Conservation (phyloP, 176 grass and related monocot species). For the Avena atlantica region DNA sequence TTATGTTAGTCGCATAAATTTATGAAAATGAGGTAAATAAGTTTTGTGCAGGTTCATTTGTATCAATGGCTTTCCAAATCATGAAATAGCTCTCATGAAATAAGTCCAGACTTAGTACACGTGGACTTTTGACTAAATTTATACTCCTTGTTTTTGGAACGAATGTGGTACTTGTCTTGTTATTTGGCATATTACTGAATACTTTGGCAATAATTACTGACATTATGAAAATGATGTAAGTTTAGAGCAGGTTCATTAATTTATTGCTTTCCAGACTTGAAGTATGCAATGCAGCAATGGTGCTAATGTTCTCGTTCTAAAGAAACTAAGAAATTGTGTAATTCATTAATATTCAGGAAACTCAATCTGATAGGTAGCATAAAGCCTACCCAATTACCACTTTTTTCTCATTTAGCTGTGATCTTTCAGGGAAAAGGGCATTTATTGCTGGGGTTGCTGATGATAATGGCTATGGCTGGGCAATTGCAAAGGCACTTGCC, state of each 20-base stretch:
- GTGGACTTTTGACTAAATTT: too few relatives aligned
- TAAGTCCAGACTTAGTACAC: too few relatives aligned
- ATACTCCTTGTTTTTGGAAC: too few relatives aligned
- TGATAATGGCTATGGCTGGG: slow-evolving; percentile 99
- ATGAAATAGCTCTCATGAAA: background rate
- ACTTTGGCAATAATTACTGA: too few relatives aligned
- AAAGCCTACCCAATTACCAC: background rate
- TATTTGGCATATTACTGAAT: too few relatives aligned
- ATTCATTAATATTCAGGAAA: background rate
- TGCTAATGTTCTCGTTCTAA: background rate
- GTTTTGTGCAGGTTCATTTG: background rate
- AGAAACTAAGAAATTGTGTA: background rate
- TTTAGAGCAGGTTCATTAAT: too few relatives aligned
- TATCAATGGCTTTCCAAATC: background rate
- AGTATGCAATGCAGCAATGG: background rate
- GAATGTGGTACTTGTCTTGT: too few relatives aligned
- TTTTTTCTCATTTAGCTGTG: slow-evolving; percentile 34
- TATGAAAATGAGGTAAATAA: background rate
- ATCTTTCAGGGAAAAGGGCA: slow-evolving; percentile 78
- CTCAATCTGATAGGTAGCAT: background rate
- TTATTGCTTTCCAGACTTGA: too few relatives aligned
- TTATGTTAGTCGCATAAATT: slow-evolving; percentile 5
- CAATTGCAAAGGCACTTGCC: slow-evolving; percentile 95
- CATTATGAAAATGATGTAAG: too few relatives aligned
- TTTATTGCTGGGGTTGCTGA: slow-evolving; percentile 99